phyloP scores from a whole-genome alignment of 345 rosid genomes.

The Arabis hirsuta region DNA sequence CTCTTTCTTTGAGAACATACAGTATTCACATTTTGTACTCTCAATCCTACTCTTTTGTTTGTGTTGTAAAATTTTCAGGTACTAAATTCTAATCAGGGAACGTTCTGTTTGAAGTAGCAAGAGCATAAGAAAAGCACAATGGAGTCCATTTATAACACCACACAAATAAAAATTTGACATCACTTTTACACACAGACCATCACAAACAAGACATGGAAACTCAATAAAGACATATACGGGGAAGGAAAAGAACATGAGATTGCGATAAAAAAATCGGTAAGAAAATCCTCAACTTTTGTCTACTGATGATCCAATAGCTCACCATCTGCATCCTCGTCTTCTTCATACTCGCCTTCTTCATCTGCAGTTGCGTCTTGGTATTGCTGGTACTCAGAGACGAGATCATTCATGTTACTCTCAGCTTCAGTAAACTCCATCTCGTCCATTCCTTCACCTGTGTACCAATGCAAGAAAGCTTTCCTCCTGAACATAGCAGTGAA shows the following conservation, averaged over 20 bases:
- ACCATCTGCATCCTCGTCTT: slow-evolving; percentile 54
- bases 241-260: background rate
- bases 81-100: background rate
- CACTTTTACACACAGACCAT: slow-evolving; percentile 40
- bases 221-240: slow-evolving; percentile 31
- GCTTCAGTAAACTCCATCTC: slow-evolving; percentile 90
- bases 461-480: slow-evolving; percentile 91
- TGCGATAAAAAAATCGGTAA: background rate
- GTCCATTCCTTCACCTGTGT: slow-evolving; percentile 85
- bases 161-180: slow-evolving; percentile 14
- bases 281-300: background rate
- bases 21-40: background rate
- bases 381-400: slow-evolving; percentile 82
- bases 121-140: slow-evolving; percentile 4
- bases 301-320: slow-evolving; percentile 46
- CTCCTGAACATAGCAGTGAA: slow-evolving; percentile 92
- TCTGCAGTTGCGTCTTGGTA: slow-evolving; percentile 87
- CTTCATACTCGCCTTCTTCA: slow-evolving; percentile 71
- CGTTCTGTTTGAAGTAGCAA: slow-evolving; percentile 1
- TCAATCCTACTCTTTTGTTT: background rate
- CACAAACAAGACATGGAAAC: slow-evolving; percentile 34
- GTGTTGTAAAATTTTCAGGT: background rate
- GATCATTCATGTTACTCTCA: slow-evolving; percentile 81
- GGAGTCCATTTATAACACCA: slow-evolving; percentile 22
- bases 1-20: background rate